Base-by-base conservation (phyloP, 768 basidiomycete species). In the Pluteus cervinus region DNA sequence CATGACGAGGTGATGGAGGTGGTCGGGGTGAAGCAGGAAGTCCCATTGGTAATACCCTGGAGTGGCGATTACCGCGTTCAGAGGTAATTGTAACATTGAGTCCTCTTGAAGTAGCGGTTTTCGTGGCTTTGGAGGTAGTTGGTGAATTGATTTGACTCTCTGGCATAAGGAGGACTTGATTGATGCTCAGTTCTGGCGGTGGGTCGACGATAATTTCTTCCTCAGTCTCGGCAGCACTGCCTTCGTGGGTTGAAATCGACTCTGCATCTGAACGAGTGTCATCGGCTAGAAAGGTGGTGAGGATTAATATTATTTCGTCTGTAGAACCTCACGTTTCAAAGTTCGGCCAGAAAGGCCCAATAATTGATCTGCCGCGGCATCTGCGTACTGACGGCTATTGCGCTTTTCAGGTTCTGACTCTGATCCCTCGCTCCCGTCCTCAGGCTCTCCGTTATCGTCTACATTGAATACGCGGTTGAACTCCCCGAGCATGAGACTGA, bases 381-480 rank as follows among this genome's bases (percentile, higher is more conserved):
- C 84, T 22, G 82, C 76, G 59, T 91, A 91, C 46, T 84, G 86
- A 47, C 73, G 76, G 53, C 86, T 89, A 58, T 92, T 92, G 48
- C 89, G 75, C 42, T 79, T 76, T 52, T 70, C 68, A 26, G 62
- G 57, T 16, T 71, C 73, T 39, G 59, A 47, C n/a, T n/a, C n/a
- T 15, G 54, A 49, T 16, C 62, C 55, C 37, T 63, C 61, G 25
- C 47, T 39, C 14, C 47, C 40, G 37, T 49, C 58, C 5, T 41
- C 50, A 42, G 55, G 53, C 36, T 60, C 55, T 28, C 40, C 54
- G 41, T 44, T 58, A n/a, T 55, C 56, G 45, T 75, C 80, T 36
- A 90, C 88, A 50, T 90, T 91, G 69, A 96, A 96, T 15, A 94
- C 91, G 11, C 81, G 76, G 48, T 88, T 89, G 63, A 93, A 97